Evolutionary conservation across 169 alveolate species (phyloP).

Genomic region (Besnoitia besnoiti): DNA sequence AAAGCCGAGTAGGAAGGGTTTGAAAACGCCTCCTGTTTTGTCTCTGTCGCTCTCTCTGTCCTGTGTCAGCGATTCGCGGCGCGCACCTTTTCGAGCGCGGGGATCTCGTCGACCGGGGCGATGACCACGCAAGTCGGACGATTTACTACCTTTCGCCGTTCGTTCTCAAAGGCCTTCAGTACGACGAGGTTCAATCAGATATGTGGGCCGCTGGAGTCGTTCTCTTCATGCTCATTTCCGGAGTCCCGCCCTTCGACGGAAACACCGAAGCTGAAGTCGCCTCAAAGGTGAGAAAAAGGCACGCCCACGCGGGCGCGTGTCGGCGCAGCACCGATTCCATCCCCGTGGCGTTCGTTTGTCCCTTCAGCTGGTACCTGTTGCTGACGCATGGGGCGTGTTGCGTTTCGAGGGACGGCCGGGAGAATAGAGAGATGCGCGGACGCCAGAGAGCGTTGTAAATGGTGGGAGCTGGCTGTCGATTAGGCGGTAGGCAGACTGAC

Average conservation of each 20-base stretch:
- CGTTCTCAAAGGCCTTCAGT: constrained; percentile 43
- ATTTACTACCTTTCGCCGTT: constrained; percentile 71
- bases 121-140: constrained; percentile 28
- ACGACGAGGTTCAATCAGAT: constrained; percentile 63
- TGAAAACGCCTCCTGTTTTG: neutral
- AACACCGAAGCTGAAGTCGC: constrained; percentile 79
- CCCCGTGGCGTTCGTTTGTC: too few species aligned
- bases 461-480: too few species aligned
- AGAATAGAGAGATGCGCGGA: too few species aligned
- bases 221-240: constrained; percentile 78
- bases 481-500: too few species aligned
- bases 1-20: neutral
- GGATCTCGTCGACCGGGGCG: neutral
- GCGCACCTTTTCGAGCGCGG: neutral
- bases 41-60: neutral
- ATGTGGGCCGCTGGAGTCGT: constrained; percentile 75
- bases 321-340: too few species aligned
- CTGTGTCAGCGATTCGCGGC: neutral
- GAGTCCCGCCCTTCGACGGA: constrained; percentile 89
- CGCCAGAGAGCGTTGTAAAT: too few species aligned
- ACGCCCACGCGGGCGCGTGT: too few species aligned
- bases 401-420: too few species aligned
- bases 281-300: neutral
- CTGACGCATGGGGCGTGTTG: too few species aligned
- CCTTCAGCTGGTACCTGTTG: too few species aligned